phyloP scores from a whole-genome alignment of 495 filamentous ascomycete species.

The Patellaria atrata region DNA sequence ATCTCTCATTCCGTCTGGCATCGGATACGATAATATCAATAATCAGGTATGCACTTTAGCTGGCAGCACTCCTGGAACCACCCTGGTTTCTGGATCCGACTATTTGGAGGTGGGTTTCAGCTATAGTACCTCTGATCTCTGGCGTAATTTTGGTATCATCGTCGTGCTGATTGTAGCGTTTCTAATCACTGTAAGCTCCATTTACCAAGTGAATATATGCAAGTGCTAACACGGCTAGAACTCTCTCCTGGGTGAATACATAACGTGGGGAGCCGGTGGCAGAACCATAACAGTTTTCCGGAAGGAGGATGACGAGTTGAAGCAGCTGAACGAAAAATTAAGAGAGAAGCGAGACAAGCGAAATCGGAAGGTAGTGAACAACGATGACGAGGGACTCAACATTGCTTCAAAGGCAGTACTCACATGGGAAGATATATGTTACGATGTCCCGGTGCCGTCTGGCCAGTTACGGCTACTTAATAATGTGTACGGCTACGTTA shows the following conservation, averaged over 20 bases:
- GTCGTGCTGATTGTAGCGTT: conserved; percentile 52
- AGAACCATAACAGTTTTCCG: conserved; percentile 60
- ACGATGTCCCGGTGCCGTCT: conserved; percentile 54
- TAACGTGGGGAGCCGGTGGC: conserved; percentile 64
- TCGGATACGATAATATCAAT: conserved; percentile 47
- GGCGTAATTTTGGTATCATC: conserved; percentile 68
- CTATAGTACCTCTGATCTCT: conserved; percentile 46
- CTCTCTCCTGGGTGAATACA: conserved; percentile 57
- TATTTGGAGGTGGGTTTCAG: conserved; percentile 51
- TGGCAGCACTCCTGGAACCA: conserved; percentile 48
- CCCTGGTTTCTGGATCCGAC: conserved; percentile 40
- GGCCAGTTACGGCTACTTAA: conserved; percentile 56
- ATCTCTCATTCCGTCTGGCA: conserved; percentile 50
- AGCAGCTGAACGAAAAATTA: conserved; percentile 51
- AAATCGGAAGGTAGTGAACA: conserved; percentile 32
- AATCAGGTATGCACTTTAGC: conserved; percentile 63
- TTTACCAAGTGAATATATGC: neutral
- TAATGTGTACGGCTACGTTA: conserved; percentile 61
- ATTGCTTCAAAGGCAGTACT: conserved; percentile 46
- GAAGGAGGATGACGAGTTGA: conserved; percentile 55
- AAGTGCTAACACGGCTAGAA: conserved; percentile 28
- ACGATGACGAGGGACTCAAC: conserved; percentile 39
- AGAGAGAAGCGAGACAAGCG: conserved; percentile 40
- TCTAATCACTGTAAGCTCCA: conserved; percentile 40
- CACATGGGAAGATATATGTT: conserved; percentile 40